These are phyloP conservation scores for Trypanosomatidae sp. DNA, from an alignment of 208 protist species.

Conservation along the genomic window DNA sequence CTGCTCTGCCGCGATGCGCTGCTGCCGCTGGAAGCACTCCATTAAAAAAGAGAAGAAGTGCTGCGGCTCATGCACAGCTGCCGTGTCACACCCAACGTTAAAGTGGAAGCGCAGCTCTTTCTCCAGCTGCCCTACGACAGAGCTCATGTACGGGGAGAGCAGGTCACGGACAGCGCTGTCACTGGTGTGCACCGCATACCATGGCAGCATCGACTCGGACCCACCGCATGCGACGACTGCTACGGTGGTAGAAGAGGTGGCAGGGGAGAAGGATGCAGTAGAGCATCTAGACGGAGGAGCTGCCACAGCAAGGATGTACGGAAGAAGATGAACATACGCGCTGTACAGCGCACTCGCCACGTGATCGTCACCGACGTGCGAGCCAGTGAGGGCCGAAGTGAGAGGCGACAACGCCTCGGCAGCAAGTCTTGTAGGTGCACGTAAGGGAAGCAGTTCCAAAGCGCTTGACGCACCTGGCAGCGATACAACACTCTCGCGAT, in stretches of 20 bases:
- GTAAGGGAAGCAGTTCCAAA: background rate
- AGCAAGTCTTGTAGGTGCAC: background rate
- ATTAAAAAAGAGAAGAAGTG: constrained; percentile 77
- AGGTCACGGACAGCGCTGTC: constrained; percentile 15
- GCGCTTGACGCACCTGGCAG: background rate
- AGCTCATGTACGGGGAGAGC: constrained; percentile 34
- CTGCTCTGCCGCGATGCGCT: constrained; percentile 5
- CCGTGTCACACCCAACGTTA: constrained; percentile 37
- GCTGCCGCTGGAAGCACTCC: constrained; percentile 34
- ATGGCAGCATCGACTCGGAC: background rate
- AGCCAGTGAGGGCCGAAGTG: background rate
- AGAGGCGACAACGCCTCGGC: constrained; percentile 3
- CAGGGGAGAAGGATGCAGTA: background rate
- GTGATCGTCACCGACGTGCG: background rate
- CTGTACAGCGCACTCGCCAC: background rate
- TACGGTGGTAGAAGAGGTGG: constrained; percentile 1
- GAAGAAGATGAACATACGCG: constrained; percentile 17
- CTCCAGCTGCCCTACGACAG: constrained; percentile 41
- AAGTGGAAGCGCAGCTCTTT: constrained; percentile 79
- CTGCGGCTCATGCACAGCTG: constrained; percentile 50
- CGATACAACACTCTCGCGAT: background rate
- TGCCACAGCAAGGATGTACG: constrained; percentile 6
- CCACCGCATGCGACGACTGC: background rate
- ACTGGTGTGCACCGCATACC: constrained; percentile 5
- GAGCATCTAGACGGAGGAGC: background rate